Base-by-base conservation (phyloP, 805 yeast species). In the Aciculoconidium aculeatum region DNA sequence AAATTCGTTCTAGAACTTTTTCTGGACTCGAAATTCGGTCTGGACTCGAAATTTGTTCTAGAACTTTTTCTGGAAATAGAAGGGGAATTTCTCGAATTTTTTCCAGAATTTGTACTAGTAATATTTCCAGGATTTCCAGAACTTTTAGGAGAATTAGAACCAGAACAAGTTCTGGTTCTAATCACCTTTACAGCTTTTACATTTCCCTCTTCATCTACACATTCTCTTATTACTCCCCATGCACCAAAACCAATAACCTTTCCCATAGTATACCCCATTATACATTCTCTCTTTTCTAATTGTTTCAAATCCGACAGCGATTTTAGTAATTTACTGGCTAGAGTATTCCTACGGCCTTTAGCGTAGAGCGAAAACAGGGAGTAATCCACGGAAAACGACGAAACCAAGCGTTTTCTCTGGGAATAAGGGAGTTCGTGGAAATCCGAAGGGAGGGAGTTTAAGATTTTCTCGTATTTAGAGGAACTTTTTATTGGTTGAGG, bases 221-320 rank as follows among this genome's bases (percentile, higher is more conserved):
- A 82, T 49, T 82, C 90, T 34, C 94, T 61, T 7, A 87, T 80
- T 16, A 79, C 70, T 7, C 95, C 94, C 81, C 92, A 88, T 0
- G 95, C 94, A 9, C 96, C 96, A 49, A 73, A 75, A 1, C 95
- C 95, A 37, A 86, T 78, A 7, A 80, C 70, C 41, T 75, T 76
- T 1, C 94, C 95, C 17, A 87, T 49, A 17, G 56, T 67, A 41
- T 75, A 75, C 10, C 73, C 77, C 58, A 80, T 41, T 2, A 86
- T 36, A 16, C 21, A 24, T 8, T 27, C 17, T 6, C 5, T 10
- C 27, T 42, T 41, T 7, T 44, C 42, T 14, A 56, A 34, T 34
- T 49, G 54, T 30, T 47, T 43, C 32, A 61, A 39, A 34, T 61
- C 66, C 8, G 56, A 46, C 3, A 65, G 48, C 12, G 67, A 61